Percentiles rank a stretch among this genome's conserved stretches.
Conservation (phyloP, 257 asterid species). For the Parsonsia alboflavescens region DNA sequence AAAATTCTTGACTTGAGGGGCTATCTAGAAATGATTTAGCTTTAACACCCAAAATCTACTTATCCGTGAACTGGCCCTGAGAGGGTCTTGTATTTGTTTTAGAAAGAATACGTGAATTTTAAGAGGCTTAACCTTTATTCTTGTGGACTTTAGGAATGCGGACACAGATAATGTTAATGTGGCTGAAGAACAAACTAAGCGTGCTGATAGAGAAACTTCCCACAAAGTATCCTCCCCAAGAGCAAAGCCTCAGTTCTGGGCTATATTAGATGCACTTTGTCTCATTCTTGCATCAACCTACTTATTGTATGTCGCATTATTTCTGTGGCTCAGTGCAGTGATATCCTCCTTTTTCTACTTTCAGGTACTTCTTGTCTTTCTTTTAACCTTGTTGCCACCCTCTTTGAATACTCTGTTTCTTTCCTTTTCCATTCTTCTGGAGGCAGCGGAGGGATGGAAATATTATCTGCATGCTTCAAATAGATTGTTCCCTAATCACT, state of each 20-base stretch:
- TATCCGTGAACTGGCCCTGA: not conserved
- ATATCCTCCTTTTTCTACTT: slow-evolving; percentile 95
- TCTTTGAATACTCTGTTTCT: not conserved
- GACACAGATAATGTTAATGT: slow-evolving; percentile 36
- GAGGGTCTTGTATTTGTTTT: not conserved
- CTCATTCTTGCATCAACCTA: slow-evolving; percentile 81
- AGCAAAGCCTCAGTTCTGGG: slow-evolving; percentile 65
- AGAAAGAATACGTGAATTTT: not conserved
- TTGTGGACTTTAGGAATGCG: slow-evolving; percentile 51
- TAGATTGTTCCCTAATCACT: slow-evolving; percentile 2
- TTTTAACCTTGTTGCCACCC: not conserved
- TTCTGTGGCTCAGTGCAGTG: slow-evolving; percentile 90
- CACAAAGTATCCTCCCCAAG: slow-evolving; percentile 42
- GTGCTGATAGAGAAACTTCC: slow-evolving; percentile 38
- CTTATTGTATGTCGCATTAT: slow-evolving; percentile 72
- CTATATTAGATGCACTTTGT: slow-evolving; percentile 76
- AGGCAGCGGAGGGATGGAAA: not conserved
- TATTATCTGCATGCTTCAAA: not conserved
- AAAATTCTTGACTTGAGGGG: not conserved
- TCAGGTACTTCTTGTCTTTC: slow-evolving; percentile 45
- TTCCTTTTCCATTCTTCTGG: not conserved
- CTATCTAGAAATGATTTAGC: not conserved
- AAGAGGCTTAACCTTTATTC: slow-evolving; percentile 9
- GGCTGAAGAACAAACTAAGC: slow-evolving; percentile 40
- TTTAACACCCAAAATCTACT: not conserved